phyloP scores from a whole-genome alignment of 441 rosid species.

The Aleurites moluccanus region DNA sequence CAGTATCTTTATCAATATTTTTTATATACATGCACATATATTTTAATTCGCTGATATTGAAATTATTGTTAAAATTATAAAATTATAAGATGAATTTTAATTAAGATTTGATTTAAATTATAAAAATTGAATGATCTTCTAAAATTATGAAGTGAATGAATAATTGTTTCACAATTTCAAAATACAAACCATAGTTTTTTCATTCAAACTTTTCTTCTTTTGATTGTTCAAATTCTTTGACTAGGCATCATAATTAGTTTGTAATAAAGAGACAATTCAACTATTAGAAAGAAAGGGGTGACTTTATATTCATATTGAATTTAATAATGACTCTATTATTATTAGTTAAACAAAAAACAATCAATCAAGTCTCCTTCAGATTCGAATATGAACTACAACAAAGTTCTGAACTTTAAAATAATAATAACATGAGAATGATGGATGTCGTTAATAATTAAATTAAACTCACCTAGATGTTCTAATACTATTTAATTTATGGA shows the following conservation, averaged over 20 bases:
- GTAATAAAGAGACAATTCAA: background rate
- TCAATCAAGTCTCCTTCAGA: background rate
- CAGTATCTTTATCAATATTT: background rate
- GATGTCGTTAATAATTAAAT: background rate
- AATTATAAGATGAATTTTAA: no score
- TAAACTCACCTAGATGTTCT: no score
- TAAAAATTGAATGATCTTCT: no score
- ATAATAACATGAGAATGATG: background rate
- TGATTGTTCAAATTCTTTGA: background rate
- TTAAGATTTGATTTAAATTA: no score
- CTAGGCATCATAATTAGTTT: background rate
- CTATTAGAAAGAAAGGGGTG: background rate
- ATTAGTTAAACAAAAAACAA: background rate
- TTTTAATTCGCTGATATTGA: no score
- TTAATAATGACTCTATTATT: constrained; percentile 1
- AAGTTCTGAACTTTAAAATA: background rate
- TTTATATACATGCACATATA: no score
- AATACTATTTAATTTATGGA: no score
- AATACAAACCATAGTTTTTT: no score
- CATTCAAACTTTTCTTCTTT: background rate
- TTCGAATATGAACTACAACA: background rate
- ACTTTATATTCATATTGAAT: background rate
- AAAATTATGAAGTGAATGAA: no score
- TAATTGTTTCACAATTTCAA: no score
- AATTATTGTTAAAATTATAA: no score